A percentile compares a stretch with the other conserved stretches of the same genome.
Conservation (phyloP, 306 rosid genomes). For the Fragaria nilgerrensis region DNA sequence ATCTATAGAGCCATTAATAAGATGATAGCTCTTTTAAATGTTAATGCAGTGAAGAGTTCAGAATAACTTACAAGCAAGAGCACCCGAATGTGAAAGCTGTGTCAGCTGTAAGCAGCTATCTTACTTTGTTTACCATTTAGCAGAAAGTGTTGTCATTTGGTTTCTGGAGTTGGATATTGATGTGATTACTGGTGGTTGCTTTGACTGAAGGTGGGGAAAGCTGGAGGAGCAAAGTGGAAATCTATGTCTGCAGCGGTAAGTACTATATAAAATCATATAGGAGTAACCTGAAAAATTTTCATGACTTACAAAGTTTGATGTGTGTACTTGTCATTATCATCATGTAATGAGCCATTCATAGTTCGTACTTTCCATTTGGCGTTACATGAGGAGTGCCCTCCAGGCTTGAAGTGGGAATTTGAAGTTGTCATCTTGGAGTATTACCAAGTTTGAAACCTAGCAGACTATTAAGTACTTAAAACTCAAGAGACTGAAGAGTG, state of each 20-base stretch:
- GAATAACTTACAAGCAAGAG: slow-evolving; percentile 32
- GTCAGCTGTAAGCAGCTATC: slow-evolving; percentile 32
- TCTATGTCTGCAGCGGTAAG: slow-evolving; percentile 28
- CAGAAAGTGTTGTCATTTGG: not conserved
- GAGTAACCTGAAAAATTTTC: slow-evolving; percentile 1
- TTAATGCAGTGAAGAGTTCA: slow-evolving; percentile 31
- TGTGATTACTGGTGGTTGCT: slow-evolving; percentile 16
- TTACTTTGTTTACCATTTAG: not conserved
- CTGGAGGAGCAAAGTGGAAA: slow-evolving; percentile 41
- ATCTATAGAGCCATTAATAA: not conserved
- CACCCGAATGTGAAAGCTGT: slow-evolving; percentile 39
- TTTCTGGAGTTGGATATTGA: slow-evolving; percentile 17
- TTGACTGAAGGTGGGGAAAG: slow-evolving; percentile 36
- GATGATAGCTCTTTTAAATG: not conserved
- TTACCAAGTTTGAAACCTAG: slow-evolving; percentile 1
- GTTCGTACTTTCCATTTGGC: not conserved
- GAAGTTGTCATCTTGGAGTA: slow-evolving; percentile 13
- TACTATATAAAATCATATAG: not conserved
- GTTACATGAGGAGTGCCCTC: not conserved
- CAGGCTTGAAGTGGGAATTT: not conserved
- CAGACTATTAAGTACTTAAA: slow-evolving; percentile 7
- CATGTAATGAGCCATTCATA: not conserved
- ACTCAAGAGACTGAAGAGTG: not conserved
- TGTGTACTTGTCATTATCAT: not conserved
- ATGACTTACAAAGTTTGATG: slow-evolving; percentile 5